Base-by-base conservation (phyloP, 2,329 filamentous ascomycete genomes). In the Pseudogymnoascus sp. region DNA sequence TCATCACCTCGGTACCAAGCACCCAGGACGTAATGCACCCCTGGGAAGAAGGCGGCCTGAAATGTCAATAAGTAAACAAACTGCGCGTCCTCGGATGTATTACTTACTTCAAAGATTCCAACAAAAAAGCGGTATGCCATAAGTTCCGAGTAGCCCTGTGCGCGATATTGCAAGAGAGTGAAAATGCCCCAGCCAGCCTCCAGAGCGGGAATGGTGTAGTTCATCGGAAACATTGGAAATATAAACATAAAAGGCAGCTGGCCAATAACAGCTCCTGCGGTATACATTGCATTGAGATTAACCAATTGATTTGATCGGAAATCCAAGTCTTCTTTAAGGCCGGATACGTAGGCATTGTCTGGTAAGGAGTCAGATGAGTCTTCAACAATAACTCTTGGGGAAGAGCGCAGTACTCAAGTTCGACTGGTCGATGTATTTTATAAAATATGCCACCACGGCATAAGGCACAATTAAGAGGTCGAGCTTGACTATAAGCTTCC, bases 391-490 rank as follows among this genome's bases (percentile, higher is more conserved):
- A 33, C 8, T 6, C 5, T 17, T 4, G 10, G 7, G n/a, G 29
- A 25, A 41, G n/a, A 58, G 13, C 2, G 8, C n/a, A 62, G 55
- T 60, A 69, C 67, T 67, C 4, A 69, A 15, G 48, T 68, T 68
- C 9, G 67, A 66, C 33, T 70, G 66, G 61, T 68, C 67, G 12
- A 69, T 66, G 33, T 69, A 67, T 21, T 70, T 70, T 59, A 80
- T 76, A 78, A 81, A 84, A 64, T 83, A 84, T 0, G 78, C 76
- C 2, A 84, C 69, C 48, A 84, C 79, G 0, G 80, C 81, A 66
- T 84, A 84, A 0, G 81, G 81, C 0, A 85, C 78, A 36, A 85
- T 80, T 1, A 84, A 70, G 0, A 81, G 69, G 64, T 85, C 82
- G 10, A 85, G 75, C 67, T 85, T 85, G 25, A 78, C 60, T 36